Conservation (phyloP, 331 rosid species). For the Malus hybrid region DNA sequence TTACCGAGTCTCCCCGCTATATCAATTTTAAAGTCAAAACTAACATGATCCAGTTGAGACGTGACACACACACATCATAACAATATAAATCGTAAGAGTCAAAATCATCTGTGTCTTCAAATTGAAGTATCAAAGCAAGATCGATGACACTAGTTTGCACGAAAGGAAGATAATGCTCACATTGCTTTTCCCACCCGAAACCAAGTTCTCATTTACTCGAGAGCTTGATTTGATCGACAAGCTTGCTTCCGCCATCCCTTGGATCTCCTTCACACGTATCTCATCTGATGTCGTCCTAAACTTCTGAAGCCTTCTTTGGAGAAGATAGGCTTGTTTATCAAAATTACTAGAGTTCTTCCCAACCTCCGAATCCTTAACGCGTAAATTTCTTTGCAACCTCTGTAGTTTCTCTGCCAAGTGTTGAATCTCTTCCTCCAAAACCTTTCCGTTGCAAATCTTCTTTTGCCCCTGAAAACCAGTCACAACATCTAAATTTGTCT, state of each 20-base stretch:
- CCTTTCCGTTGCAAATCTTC: slow-evolving; percentile 53
- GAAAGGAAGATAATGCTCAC: slow-evolving; percentile 28
- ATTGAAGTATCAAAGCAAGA: background rate
- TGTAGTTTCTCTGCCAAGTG: slow-evolving; percentile 53
- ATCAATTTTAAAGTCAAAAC: background rate
- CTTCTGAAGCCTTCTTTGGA: slow-evolving; percentile 48
- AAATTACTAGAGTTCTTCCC: slow-evolving; percentile 36
- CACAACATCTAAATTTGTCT: background rate
- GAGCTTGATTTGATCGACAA: slow-evolving; percentile 28
- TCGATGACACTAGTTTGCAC: background rate
- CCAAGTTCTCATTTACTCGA: slow-evolving; percentile 24
- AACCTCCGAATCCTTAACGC: slow-evolving; percentile 20
- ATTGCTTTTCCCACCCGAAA: slow-evolving; percentile 53
- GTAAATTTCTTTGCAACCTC: slow-evolving; percentile 51
- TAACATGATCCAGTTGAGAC: background rate
- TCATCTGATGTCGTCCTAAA: slow-evolving; percentile 50
- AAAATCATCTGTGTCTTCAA: background rate
- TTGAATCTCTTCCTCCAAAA: slow-evolving; percentile 60
- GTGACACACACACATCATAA: background rate
- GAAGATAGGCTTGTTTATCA: slow-evolving; percentile 51
- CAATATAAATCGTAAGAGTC: background rate
- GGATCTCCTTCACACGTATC: slow-evolving; percentile 42
- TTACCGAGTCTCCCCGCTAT: background rate
- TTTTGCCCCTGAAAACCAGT: slow-evolving; percentile 55
- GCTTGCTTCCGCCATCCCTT: slow-evolving; percentile 54